These are phyloP conservation scores for Plantago lanceolata DNA, from an alignment of 305 asterid species.

Conservation along the genomic window DNA sequence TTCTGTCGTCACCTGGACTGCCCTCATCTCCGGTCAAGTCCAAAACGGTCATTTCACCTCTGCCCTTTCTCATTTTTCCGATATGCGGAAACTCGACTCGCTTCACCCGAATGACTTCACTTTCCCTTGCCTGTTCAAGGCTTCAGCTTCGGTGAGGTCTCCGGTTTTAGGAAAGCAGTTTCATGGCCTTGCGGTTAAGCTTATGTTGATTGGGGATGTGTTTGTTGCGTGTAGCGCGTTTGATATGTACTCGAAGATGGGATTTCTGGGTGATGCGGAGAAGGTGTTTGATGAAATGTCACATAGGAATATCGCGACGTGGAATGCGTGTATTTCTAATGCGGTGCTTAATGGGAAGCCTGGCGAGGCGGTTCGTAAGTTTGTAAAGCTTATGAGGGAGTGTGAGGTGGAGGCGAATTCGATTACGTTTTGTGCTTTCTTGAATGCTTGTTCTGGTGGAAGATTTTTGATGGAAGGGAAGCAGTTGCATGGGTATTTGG, in stretches of 20 bases:
- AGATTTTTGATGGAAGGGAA: conserved; percentile 46
- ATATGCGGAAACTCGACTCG: conserved; percentile 51
- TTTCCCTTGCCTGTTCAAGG: conserved; percentile 75
- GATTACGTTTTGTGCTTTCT: conserved; percentile 70
- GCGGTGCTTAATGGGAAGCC: conserved; percentile 52
- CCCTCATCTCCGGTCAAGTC: conserved; percentile 72
- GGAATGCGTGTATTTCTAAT: conserved; percentile 80
- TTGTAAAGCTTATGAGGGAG: conserved; percentile 41
- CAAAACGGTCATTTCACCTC: conserved; percentile 57
- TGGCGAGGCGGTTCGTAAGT: conserved; percentile 42
- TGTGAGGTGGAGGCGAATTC: conserved; percentile 53
- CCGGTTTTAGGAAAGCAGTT: conserved; percentile 57
- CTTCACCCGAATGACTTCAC: conserved; percentile 79
- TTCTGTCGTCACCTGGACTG: conserved; percentile 91
- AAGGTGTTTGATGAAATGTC: conserved; percentile 80
- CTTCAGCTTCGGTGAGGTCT: conserved; percentile 47
- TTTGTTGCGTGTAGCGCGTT: conserved; percentile 78
- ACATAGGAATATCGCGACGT: conserved; percentile 54
- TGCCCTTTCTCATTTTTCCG: conserved; percentile 43
- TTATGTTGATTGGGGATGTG: conserved; percentile 42
- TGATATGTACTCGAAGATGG: conserved; percentile 65
- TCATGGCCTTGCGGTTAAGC: conserved; percentile 55
- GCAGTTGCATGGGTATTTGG: conserved; percentile 62
- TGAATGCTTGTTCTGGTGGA: conserved; percentile 73
- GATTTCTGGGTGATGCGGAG: conserved; percentile 36